phyloP scores from a whole-genome alignment of 2,329 filamentous ascomycete genomes.

The Thermomyces lanuginosus region DNA sequence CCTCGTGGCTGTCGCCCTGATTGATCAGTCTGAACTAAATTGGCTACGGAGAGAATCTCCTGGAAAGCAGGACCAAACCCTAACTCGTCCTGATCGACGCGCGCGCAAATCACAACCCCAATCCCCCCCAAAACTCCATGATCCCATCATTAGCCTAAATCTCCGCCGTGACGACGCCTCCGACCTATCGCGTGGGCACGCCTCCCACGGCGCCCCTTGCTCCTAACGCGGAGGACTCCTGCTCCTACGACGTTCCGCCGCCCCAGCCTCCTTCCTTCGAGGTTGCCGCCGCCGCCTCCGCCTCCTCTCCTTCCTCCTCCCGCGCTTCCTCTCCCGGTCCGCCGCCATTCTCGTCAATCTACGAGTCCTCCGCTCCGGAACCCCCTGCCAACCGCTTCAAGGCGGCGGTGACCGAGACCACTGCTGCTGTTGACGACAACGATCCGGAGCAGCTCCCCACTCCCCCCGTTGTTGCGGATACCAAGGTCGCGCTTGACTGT shows the following conservation, averaged over 20 bases:
- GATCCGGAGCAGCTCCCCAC: constrained; percentile 27
- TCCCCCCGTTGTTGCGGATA: constrained; percentile 48
- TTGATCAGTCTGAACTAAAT: too few species aligned
- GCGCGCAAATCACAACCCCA: background rate
- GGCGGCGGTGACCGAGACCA: constrained; percentile 31
- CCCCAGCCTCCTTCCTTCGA: constrained; percentile 22
- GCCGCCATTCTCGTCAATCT: constrained; percentile 49
- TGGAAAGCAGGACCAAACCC: constrained; percentile 1
- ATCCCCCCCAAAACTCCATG: background rate
- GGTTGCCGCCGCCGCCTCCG: too few species aligned
- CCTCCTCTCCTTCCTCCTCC: constrained; percentile 33
- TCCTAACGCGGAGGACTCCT: constrained; percentile 24
- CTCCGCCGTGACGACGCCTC: constrained; percentile 17
- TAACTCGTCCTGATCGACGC: constrained; percentile 4
- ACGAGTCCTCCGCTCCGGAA: constrained; percentile 37
- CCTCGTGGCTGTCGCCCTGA: too few species aligned
- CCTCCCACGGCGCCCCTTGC: constrained; percentile 31
- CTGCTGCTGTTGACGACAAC: constrained; percentile 35
- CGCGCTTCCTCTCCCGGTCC: constrained; percentile 38
- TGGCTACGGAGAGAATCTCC: too few species aligned
- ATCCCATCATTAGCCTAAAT: background rate
- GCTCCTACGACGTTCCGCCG: constrained; percentile 23
- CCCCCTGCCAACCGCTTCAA: constrained; percentile 23
- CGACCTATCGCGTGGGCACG: constrained; percentile 16
- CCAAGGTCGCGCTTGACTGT: constrained; percentile 66